Percentiles rank a stretch among this genome's conserved stretches.
Evolutionary conservation across 139 green algal genomes (phyloP).

Genomic region (Nannochloris sp.): DNA sequence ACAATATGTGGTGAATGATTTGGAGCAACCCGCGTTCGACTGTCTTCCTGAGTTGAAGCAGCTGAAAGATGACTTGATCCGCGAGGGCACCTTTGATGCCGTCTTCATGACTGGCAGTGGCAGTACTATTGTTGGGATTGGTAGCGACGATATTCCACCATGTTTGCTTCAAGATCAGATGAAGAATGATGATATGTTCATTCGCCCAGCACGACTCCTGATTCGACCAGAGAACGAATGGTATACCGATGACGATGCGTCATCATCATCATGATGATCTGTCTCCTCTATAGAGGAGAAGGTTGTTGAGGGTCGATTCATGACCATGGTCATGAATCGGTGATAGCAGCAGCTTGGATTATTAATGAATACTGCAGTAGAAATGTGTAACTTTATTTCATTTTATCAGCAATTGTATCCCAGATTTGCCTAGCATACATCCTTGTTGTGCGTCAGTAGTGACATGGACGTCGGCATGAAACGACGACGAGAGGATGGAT

Average conservation of each 20-base stretch:
- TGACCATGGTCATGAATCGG: too few relatives aligned
- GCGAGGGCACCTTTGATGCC: constrained; percentile 40
- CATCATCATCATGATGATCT: too few relatives aligned
- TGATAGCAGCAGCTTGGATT: too few relatives aligned
- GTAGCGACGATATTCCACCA: constrained; percentile 34
- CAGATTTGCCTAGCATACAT: too few relatives aligned
- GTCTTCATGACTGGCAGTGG: constrained; percentile 98
- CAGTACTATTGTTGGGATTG: constrained; percentile 79
- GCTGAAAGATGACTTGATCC: constrained; percentile 69
- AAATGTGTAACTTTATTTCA: too few relatives aligned
- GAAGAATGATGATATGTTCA: constrained; percentile 53
- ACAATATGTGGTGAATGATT: constrained; percentile 76
- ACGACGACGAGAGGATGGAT: too few relatives aligned
- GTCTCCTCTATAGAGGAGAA: too few relatives aligned
- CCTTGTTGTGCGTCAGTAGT: too few relatives aligned
- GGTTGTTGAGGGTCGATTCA: too few relatives aligned
- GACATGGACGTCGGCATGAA: too few relatives aligned
- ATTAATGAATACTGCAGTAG: too few relatives aligned
- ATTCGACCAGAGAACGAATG: constrained; percentile 47
- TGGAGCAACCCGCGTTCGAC: constrained; percentile 91
- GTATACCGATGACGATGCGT: constrained; percentile 34
- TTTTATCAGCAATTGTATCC: too few relatives aligned
- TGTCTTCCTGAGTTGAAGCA: constrained; percentile 68
- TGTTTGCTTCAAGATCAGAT: constrained; percentile 42
- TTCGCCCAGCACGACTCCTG: constrained; percentile 66